phyloP scores from a whole-genome alignment of 495 filamentous ascomycete species.

The Hypomontagnella submonticulosa region DNA sequence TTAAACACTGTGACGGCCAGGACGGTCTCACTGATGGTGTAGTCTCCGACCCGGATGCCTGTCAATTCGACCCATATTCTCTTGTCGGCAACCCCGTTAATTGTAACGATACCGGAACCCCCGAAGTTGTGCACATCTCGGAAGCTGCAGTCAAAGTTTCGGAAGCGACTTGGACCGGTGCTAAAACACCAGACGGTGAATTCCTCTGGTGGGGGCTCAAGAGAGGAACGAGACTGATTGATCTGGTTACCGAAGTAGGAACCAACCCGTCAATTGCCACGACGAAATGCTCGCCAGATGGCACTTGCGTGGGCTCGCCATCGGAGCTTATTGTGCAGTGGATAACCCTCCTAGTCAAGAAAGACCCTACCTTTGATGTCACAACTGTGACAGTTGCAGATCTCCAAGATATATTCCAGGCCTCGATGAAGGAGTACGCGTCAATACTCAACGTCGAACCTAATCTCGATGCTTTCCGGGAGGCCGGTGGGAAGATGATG shows the following conservation, averaged over 20 bases:
- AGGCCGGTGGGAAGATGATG: slow-evolving; percentile 53
- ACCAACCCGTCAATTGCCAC: slow-evolving; percentile 24
- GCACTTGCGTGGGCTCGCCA: slow-evolving; percentile 33
- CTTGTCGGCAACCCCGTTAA: slow-evolving; percentile 44
- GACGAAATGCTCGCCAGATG: slow-evolving; percentile 27
- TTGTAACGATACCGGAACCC: slow-evolving; percentile 22
- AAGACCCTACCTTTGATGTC: slow-evolving; percentile 39
- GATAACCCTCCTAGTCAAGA: slow-evolving; percentile 37
- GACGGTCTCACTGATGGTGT: slow-evolving; percentile 55
- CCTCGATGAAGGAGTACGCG: slow-evolving; percentile 45
- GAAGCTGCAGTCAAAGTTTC: slow-evolving; percentile 31
- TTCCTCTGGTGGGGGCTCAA: slow-evolving; percentile 32
- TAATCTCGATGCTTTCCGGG: slow-evolving; percentile 50
- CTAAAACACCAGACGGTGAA: slow-evolving; percentile 15
- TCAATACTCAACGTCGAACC: slow-evolving; percentile 49
- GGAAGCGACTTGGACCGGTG: slow-evolving; percentile 42
- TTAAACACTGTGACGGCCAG: slow-evolving; percentile 51
- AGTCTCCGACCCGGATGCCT: slow-evolving; percentile 49
- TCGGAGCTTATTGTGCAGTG: slow-evolving; percentile 16
- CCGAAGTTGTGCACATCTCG: slow-evolving; percentile 21
- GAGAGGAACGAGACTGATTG: slow-evolving; percentile 20
- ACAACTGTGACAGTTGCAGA: slow-evolving; percentile 25
- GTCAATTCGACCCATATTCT: slow-evolving; percentile 50
- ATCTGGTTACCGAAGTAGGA: not conserved
- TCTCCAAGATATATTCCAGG: slow-evolving; percentile 37